A percentile compares a stretch with the other conserved stretches of the same genome.
Conservation (phyloP, 192 early-diverging fungal species). For the Backusella tuberculispora region DNA sequence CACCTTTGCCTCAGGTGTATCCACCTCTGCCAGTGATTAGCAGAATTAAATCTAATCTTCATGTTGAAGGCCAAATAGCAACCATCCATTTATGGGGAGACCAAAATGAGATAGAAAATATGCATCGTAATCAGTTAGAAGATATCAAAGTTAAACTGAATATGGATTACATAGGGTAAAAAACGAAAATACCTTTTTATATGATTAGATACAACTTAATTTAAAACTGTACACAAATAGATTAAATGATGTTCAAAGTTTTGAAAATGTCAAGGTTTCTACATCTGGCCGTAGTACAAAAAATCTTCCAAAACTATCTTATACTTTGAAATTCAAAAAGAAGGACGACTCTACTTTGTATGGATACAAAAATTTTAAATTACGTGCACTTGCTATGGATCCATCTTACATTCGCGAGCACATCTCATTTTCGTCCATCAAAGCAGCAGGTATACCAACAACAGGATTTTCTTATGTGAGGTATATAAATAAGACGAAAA, state of each 20-base stretch:
- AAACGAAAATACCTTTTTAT: background rate
- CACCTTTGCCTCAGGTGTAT: no score
- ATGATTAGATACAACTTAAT: background rate
- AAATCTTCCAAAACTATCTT: constrained; percentile 20
- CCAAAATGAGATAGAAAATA: constrained; percentile 17
- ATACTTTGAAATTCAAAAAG: constrained; percentile 5
- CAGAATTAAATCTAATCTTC: no score
- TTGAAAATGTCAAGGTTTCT: background rate
- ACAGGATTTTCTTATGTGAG: constrained; percentile 14
- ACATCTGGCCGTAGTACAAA: constrained; percentile 21
- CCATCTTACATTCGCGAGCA: constrained; percentile 12
- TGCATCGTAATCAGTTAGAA: background rate
- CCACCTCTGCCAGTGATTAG: no score
- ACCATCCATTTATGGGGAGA: constrained; percentile 20
- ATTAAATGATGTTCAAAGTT: background rate
- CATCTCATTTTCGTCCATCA: background rate
- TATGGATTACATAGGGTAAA: constrained; percentile 26
- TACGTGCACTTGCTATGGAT: constrained; percentile 21
- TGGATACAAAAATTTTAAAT: constrained; percentile 7
- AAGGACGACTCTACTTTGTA: background rate
- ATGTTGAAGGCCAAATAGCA: constrained; percentile 19
- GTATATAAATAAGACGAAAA: no score
- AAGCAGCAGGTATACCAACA: background rate
- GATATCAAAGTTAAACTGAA: constrained; percentile 8
- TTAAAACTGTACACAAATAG: background rate